A percentile compares a stretch with the other conserved stretches of the same genome.
Evolutionary conservation across 139 green algal genomes (phyloP).

Genomic region (Zygnema circumcarinatum): DNA sequence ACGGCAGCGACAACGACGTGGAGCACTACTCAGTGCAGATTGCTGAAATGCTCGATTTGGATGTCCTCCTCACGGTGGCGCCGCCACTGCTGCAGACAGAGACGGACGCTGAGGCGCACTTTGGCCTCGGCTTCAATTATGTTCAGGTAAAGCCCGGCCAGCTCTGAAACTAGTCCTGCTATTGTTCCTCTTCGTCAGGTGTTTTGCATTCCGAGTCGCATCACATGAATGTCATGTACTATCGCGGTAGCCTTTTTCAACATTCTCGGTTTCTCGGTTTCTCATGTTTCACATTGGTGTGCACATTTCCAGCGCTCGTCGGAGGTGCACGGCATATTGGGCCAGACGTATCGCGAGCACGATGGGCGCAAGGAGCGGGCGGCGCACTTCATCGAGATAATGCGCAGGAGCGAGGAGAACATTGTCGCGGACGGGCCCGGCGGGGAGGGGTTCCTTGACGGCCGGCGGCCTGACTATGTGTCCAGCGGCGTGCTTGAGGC

Average conservation of each 20-base stretch:
- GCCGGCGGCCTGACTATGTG: neutral
- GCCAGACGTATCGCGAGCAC: conserved; percentile 43
- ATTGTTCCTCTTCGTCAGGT: no score
- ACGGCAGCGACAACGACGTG: neutral
- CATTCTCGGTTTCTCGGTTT: no score
- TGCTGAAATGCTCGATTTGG: neutral
- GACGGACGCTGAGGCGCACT: neutral
- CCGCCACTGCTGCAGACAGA: neutral
- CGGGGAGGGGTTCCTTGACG: conserved; percentile 40
- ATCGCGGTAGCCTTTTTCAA: no score
- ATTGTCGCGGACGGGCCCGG: conserved; percentile 18
- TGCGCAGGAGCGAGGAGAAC: neutral
- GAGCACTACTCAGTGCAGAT: neutral
- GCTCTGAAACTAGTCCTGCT: no score
- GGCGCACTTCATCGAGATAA: conserved; percentile 8
- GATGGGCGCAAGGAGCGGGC: conserved; percentile 20
- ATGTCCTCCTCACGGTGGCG: neutral
- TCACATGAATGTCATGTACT: no score
- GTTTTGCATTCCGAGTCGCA: no score
- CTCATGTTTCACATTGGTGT: no score
- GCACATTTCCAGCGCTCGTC: neutral
- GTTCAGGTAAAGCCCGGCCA: no score
- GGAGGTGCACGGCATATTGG: conserved; percentile 50
- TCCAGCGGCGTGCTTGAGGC: conserved; percentile 12
- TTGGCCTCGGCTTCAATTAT: conserved; percentile 2